Conservation (phyloP, 1,284 basidiomycete genomes). For the Sutorius eximius region DNA sequence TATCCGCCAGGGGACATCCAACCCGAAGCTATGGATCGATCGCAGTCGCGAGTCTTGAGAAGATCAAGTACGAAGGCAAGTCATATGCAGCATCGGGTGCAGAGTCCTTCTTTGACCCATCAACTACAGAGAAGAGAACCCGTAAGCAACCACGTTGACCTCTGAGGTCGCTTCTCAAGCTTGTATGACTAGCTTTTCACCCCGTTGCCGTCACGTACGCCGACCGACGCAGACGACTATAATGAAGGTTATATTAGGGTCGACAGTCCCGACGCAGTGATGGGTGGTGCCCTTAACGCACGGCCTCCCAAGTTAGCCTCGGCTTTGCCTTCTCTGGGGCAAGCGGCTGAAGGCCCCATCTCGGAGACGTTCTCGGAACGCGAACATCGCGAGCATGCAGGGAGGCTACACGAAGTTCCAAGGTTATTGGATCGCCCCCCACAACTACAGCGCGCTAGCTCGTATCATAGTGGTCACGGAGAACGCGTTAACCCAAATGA, state of each 20-base stretch:
- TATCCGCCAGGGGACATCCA: slow-evolving; percentile 34
- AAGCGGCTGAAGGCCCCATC: slow-evolving; percentile 15
- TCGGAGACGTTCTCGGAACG: slow-evolving; percentile 31
- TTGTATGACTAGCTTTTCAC: slow-evolving; percentile 29
- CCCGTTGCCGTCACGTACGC: slow-evolving; percentile 35
- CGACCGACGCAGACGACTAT: slow-evolving; percentile 34
- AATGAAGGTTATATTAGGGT: slow-evolving; percentile 35
- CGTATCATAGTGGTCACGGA: slow-evolving; percentile 25
- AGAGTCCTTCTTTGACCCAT: slow-evolving; percentile 15
- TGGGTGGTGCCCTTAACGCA: slow-evolving; percentile 36
- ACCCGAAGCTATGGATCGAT: slow-evolving; percentile 22
- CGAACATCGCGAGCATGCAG: slow-evolving; percentile 21
- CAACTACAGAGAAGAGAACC: slow-evolving; percentile 32
- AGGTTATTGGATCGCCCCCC: slow-evolving; percentile 30
- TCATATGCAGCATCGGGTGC: slow-evolving; percentile 1
- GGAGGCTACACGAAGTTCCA: slow-evolving; percentile 18
- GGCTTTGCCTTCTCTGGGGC: slow-evolving; percentile 26
- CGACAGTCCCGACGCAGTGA: slow-evolving; percentile 33
- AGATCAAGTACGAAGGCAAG: slow-evolving; percentile 32
- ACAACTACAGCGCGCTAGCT: slow-evolving; percentile 19
- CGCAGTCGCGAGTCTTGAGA: slow-evolving; percentile 29
- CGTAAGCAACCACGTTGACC: slow-evolving; percentile 21
- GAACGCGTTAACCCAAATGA: slow-evolving; percentile 20
- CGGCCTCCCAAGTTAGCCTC: slow-evolving; percentile 29
- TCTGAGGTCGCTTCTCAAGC: slow-evolving; percentile 8